Conservation (phyloP, 306 rosid species). For the Trifolium dubium region DNA sequence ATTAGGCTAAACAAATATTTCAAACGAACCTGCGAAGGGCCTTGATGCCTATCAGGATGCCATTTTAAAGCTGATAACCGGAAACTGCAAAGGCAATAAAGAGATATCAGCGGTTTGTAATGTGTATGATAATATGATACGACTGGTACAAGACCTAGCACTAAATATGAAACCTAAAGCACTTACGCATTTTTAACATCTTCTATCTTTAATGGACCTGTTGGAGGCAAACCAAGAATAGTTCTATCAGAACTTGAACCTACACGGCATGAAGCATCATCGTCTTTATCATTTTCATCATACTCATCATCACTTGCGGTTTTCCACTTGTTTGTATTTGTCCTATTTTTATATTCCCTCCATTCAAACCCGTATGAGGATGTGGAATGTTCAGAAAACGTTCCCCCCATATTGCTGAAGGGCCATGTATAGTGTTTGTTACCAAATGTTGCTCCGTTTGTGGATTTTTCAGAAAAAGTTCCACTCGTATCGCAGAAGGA, state of each 20-base stretch:
- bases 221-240: conserved; percentile 79
- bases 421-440: not conserved
- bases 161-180: not conserved
- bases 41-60: conserved; percentile 96
- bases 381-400: conserved; percentile 51
- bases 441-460: conserved; percentile 10
- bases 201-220: conserved; percentile 79
- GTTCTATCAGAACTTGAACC: conserved; percentile 69
- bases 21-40: conserved; percentile 79
- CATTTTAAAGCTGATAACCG: conserved; percentile 88
- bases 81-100: conserved; percentile 56
- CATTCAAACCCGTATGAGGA: conserved; percentile 61
- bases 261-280: conserved; percentile 44
- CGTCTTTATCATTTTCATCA: conserved; percentile 48
- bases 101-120: conserved; percentile 1
- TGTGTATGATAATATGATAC: not conserved
- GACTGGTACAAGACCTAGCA: not conserved
- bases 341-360: conserved; percentile 58
- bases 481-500: not conserved
- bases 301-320: conserved; percentile 62
- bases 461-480: conserved; percentile 48
- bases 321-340: conserved; percentile 59
- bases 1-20: conserved; percentile 6
- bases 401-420: not conserved
- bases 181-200: conserved; percentile 93